Percentiles rank a stretch among this genome's conserved stretches.
phyloP scores from a whole-genome alignment of 2,329 filamentous ascomycete genomes.

The Ceratocystiopsis minuta region DNA sequence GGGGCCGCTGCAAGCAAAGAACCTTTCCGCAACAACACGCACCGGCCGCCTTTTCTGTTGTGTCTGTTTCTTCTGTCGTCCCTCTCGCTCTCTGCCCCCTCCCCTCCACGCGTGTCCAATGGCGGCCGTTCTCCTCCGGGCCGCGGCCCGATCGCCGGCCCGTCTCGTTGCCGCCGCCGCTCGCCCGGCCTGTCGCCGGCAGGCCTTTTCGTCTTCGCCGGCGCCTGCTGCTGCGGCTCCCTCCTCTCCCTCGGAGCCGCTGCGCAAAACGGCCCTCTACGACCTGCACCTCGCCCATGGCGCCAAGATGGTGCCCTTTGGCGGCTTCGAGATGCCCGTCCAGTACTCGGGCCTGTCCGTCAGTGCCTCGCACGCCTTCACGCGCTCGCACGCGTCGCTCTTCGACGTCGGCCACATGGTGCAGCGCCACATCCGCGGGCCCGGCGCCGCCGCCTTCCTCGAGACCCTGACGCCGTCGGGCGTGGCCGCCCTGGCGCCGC shows the following conservation, averaged over 20 bases:
- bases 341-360: conserved; percentile 67
- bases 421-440: conserved; percentile 70
- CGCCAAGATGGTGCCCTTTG: conserved; percentile 94
- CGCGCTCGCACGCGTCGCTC: conserved; percentile 67
- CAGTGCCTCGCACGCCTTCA: conserved; percentile 75
- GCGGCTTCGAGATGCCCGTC: conserved; percentile 81
- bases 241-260: conserved; percentile 2
- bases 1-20: too few relatives aligned
- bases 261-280: conserved; percentile 19
- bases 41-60: too few relatives aligned
- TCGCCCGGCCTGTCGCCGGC: not conserved
- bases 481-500: conserved; percentile 41
- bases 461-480: conserved; percentile 68
- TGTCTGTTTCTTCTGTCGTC: too few relatives aligned
- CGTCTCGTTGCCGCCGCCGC: not conserved
- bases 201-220: not conserved
- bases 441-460: conserved; percentile 64
- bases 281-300: conserved; percentile 41
- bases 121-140: too few relatives aligned
- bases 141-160: too few relatives aligned
- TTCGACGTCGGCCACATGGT: conserved; percentile 98
- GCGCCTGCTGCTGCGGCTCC: not conserved
- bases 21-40: too few relatives aligned
- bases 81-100: too few relatives aligned
- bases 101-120: too few relatives aligned